A percentile compares a stretch with the other conserved stretches of the same genome.
Evolutionary conservation across 2,329 filamentous ascomycete genomes (phyloP).

Genomic region (Alternaria angustiovoidea): DNA sequence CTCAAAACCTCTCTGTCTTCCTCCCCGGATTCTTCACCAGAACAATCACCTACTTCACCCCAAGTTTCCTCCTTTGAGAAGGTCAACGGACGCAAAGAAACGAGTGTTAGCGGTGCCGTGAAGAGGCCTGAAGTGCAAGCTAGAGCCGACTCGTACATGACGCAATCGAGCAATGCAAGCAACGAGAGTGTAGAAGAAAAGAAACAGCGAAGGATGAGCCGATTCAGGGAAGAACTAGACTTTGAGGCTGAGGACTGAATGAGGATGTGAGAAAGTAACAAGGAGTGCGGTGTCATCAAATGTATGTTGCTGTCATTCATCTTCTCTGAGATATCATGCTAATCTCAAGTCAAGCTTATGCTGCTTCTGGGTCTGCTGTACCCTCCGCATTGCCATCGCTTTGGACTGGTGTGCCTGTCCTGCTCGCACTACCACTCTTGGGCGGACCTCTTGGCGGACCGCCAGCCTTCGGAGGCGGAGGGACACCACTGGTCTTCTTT

Average conservation of each 20-base stretch:
- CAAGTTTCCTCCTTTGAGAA: slow-evolving; percentile 35
- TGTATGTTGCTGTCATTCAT: slow-evolving; percentile 19
- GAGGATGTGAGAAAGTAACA: not conserved
- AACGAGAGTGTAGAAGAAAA: slow-evolving; percentile 26
- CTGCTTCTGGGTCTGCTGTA: slow-evolving; percentile 15
- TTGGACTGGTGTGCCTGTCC: slow-evolving; percentile 23
- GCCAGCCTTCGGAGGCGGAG: slow-evolving; percentile 49
- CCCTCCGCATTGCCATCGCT: slow-evolving; percentile 7
- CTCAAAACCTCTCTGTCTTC: slow-evolving; percentile 41
- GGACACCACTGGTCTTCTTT: slow-evolving; percentile 40
- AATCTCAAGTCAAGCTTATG: slow-evolving; percentile 4
- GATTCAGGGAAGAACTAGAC: slow-evolving; percentile 44
- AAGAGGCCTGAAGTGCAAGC: slow-evolving; percentile 24
- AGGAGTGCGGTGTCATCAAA: not conserved
- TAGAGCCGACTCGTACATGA: slow-evolving; percentile 33
- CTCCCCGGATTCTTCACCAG: slow-evolving; percentile 31
- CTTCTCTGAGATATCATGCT: slow-evolving; percentile 1
- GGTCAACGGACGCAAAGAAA: slow-evolving; percentile 33
- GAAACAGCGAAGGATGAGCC: slow-evolving; percentile 37
- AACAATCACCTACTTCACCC: slow-evolving; percentile 25
- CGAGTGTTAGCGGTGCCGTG: slow-evolving; percentile 13
- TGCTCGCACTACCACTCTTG: slow-evolving; percentile 33
- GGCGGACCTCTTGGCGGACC: slow-evolving; percentile 47
- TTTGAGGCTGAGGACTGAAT: slow-evolving; percentile 22
- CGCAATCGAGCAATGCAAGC: slow-evolving; percentile 22